Conservation (phyloP, 345 rosid genomes). For the Combretum micranthum region DNA sequence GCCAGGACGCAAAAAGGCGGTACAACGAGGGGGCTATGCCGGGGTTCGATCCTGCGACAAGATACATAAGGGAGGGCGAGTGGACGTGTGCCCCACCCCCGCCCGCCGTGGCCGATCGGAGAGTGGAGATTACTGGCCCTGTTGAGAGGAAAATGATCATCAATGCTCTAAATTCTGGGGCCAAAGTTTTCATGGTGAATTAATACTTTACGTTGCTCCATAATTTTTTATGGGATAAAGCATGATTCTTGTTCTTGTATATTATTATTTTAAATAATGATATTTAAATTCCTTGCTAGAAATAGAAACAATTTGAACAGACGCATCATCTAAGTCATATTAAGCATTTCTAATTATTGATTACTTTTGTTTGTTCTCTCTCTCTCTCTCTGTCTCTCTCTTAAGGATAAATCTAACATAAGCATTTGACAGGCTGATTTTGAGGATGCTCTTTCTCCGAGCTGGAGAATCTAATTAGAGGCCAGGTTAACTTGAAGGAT, state of each 20-base stretch:
- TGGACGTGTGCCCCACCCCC: constrained; percentile 77
- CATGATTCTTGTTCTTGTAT: not conserved
- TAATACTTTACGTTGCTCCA: not conserved
- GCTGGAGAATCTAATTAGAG: constrained; percentile 89
- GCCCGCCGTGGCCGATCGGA: constrained; percentile 63
- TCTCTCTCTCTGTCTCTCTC: too few relatives aligned
- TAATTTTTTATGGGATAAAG: not conserved
- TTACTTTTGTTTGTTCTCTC: too few relatives aligned
- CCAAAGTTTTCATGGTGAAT: constrained; percentile 90
- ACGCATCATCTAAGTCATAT: too few relatives aligned
- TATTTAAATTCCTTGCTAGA: too few relatives aligned
- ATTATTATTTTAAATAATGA: too few relatives aligned
- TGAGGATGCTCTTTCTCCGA: constrained; percentile 88
- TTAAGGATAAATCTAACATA: too few relatives aligned
- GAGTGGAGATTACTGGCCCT: constrained; percentile 87
- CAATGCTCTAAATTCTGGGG: constrained; percentile 93
- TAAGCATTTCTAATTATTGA: too few relatives aligned
- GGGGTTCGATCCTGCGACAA: constrained; percentile 75
- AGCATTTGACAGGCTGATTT: constrained; percentile 57
- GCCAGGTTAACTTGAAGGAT: constrained; percentile 86
- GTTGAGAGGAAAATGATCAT: constrained; percentile 94
- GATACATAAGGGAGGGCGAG: constrained; percentile 58
- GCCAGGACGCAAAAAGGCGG: constrained; percentile 49
- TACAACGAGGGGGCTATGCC: constrained; percentile 55
- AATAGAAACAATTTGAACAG: too few relatives aligned